Evolutionary conservation across 768 basidiomycete species (phyloP).

Genomic region (Leccinum olivaceopallidum): DNA sequence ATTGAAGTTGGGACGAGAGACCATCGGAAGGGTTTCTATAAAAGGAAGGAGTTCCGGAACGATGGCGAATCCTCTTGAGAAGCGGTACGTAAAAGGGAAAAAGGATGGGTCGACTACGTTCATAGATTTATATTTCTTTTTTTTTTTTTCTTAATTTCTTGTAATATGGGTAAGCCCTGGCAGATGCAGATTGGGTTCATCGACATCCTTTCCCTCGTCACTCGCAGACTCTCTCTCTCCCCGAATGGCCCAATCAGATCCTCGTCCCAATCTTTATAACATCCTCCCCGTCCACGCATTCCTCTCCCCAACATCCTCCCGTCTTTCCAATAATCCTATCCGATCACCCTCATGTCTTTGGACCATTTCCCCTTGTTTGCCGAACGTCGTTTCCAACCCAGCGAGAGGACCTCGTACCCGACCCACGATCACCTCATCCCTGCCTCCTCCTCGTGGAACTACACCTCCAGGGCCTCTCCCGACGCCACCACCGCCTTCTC

Average conservation of each 20-base stretch:
- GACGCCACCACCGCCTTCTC: slow-evolving; percentile 16
- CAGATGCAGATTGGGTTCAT: slow-evolving; percentile 27
- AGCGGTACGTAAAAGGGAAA: slow-evolving; percentile 20
- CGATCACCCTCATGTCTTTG: slow-evolving; percentile 30
- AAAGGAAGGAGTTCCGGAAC: slow-evolving; percentile 8
- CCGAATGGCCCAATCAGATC: slow-evolving; percentile 26
- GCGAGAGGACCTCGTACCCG: slow-evolving; percentile 25
- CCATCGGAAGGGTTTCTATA: slow-evolving; percentile 3
- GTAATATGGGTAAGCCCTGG: neutral
- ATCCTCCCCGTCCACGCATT: slow-evolving; percentile 12
- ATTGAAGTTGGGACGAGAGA: neutral
- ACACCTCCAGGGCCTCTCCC: slow-evolving; percentile 24
- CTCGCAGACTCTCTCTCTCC: slow-evolving; percentile 1
- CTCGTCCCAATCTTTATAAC: slow-evolving; percentile 31
- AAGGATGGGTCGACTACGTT: slow-evolving; percentile 5
- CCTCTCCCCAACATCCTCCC: slow-evolving; percentile 5
- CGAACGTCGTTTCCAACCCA: slow-evolving; percentile 34
- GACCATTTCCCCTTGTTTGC: slow-evolving; percentile 35
- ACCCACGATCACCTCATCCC: slow-evolving; percentile 25
- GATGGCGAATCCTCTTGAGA: slow-evolving; percentile 22
- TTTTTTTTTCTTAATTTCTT: slow-evolving; percentile 1
- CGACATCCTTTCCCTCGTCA: neutral
- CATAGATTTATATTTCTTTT: neutral
- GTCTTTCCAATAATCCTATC: neutral
- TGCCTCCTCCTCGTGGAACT: slow-evolving; percentile 28